Conservation (phyloP, 257 asterid genomes). For the Solanum chaucha region DNA sequence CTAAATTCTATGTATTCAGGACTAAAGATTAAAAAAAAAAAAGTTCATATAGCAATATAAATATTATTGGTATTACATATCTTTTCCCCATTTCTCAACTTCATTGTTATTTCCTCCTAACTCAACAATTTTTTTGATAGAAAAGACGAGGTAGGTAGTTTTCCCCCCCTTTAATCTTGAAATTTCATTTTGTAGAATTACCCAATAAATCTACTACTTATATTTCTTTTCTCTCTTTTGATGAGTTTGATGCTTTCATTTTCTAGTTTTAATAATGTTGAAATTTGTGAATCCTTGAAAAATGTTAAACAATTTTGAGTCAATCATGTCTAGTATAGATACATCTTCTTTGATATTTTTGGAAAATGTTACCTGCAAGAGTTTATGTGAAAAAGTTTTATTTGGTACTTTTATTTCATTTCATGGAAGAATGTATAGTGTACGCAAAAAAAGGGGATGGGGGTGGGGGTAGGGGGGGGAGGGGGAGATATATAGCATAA, state of each 20-base stretch:
- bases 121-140: not conserved
- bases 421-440: not conserved
- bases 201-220: not conserved
- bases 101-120: not conserved
- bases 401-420: not conserved
- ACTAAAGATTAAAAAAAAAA: not conserved
- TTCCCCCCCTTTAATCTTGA: not conserved
- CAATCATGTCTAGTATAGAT: not conserved
- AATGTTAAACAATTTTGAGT: not conserved
- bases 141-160: not conserved
- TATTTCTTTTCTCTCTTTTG: no score
- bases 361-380: not conserved
- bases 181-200: not conserved
- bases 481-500: no score
- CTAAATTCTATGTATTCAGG: not conserved
- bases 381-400: not conserved
- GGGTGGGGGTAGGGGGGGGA: accelerated
- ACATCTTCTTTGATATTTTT: no score
- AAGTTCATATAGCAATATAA: not conserved
- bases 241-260: not conserved
- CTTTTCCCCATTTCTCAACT: not conserved
- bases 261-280: not conserved
- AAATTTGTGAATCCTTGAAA: not conserved
- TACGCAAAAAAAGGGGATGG: not conserved
- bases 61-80: not conserved